These are phyloP conservation scores for Zymoseptoria crescenta DNA, from an alignment of 2,329 filamentous ascomycete genomes.

Conservation along the genomic window DNA sequence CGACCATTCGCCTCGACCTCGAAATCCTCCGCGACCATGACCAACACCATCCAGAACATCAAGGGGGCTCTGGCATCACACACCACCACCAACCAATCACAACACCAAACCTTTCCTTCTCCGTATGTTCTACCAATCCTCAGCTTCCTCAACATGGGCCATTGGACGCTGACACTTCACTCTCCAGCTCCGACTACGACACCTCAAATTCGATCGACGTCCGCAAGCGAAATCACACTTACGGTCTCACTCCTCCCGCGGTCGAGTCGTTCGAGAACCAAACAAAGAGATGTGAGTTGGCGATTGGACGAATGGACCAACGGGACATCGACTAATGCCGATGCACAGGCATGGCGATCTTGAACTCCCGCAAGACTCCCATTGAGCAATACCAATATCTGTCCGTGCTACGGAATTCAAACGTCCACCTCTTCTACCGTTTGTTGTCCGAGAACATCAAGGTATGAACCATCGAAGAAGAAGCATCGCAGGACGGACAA, in stretches of 20 bases:
- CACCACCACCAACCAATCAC: background rate
- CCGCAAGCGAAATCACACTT: constrained; percentile 44
- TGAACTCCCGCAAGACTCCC: constrained; percentile 58
- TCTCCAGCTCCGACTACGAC: constrained; percentile 37
- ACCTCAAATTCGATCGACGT: constrained; percentile 43
- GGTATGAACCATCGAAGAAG: constrained; percentile 27
- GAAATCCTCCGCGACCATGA: background rate
- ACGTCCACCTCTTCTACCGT: constrained; percentile 75
- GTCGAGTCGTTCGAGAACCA: constrained; percentile 45
- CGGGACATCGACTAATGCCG: constrained; percentile 23
- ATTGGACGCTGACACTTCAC: constrained; percentile 7
- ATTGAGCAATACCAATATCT: constrained; percentile 83
- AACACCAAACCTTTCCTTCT: constrained; percentile 9
- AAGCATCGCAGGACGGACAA: background rate
- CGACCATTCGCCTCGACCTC: background rate
- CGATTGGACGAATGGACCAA: constrained; percentile 20
- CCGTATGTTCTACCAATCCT: constrained; percentile 13
- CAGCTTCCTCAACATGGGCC: background rate
- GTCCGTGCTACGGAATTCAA: constrained; percentile 65
- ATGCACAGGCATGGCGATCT: constrained; percentile 60
- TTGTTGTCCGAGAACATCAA: constrained; percentile 67
- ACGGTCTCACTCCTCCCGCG: constrained; percentile 45
- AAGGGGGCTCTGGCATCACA: background rate
- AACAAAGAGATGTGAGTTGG: constrained; percentile 41
- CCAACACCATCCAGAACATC: background rate